Evolutionary conservation across 2,329 filamentous ascomycete genomes (phyloP).

Genomic region (Cladosporium cucumerinum): DNA sequence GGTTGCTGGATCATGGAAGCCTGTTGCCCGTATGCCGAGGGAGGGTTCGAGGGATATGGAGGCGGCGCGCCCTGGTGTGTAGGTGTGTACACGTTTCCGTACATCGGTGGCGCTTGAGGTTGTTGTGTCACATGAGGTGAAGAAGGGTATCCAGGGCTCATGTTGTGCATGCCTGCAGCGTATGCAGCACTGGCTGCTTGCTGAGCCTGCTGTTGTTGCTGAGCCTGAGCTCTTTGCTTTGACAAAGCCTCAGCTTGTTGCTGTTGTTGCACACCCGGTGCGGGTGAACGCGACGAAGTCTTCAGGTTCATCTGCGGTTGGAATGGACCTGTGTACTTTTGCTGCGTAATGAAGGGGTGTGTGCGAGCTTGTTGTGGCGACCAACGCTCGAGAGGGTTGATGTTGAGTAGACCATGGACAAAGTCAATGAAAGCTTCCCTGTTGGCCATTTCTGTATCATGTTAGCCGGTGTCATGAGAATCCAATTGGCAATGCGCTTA

Average conservation of each 20-base stretch:
- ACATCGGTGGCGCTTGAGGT: constrained; percentile 57
- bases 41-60: constrained; percentile 71
- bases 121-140: constrained; percentile 25
- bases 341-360: constrained; percentile 97
- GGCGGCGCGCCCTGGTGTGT: constrained; percentile 70
- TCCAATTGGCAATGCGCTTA: constrained; percentile 44
- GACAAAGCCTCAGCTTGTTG: constrained; percentile 91
- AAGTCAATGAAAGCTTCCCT: constrained; percentile 97
- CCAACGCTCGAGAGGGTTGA: constrained; percentile 95
- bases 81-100: constrained; percentile 66
- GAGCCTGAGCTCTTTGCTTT: constrained; percentile 74
- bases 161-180: constrained; percentile 29
- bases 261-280: constrained; percentile 91
- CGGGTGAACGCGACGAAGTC: constrained; percentile 74
- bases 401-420: constrained; percentile 84
- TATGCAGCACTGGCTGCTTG: constrained; percentile 42
- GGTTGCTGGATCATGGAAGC: constrained; percentile 65
- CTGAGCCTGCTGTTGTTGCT: constrained; percentile 38
- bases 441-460: constrained; percentile 85
- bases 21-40: constrained; percentile 62
- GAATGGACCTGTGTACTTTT: constrained; percentile 94
- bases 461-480: neutral
- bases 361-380: constrained; percentile 96
- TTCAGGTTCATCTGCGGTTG: constrained; percentile 97
- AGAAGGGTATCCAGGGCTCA: constrained; percentile 43